Percentiles rank a stretch among this genome's conserved stretches.
phyloP scores from a whole-genome alignment of 306 rosid genomes.

The Geum urbanum region DNA sequence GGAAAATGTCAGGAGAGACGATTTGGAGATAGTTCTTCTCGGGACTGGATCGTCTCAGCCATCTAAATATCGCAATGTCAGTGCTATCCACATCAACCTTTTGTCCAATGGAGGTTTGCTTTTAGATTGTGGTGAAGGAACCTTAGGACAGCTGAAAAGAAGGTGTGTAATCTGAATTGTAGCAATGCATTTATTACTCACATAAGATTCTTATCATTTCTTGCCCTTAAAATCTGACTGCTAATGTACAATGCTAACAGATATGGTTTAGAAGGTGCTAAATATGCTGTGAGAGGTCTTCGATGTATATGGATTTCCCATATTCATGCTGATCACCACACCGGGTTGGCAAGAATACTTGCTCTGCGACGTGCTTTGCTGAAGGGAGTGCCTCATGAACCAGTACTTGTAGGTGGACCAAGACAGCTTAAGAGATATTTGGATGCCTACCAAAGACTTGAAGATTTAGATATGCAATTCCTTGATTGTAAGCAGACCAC shows the following conservation, averaged over 20 bases:
- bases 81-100: constrained; percentile 77
- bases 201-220: constrained; percentile 2
- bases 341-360: constrained; percentile 88
- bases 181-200: constrained; percentile 6
- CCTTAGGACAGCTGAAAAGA: constrained; percentile 90
- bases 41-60: constrained; percentile 99
- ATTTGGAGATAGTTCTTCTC: constrained; percentile 90
- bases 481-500: constrained; percentile 77
- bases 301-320: constrained; percentile 89
- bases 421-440: constrained; percentile 69
- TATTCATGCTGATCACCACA: constrained; percentile 94
- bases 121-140: constrained; percentile 94
- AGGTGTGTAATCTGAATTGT: constrained; percentile 39
- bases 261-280: constrained; percentile 81
- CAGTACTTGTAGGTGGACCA: constrained; percentile 81
- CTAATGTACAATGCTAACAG: constrained; percentile 42
- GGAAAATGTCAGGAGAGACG: constrained; percentile 77
- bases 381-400: constrained; percentile 67
- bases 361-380: constrained; percentile 68
- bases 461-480: constrained; percentile 79
- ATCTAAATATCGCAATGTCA: constrained; percentile 89
- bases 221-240: background rate
- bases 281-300: constrained; percentile 62
- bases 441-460: constrained; percentile 86
- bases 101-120: constrained; percentile 78